A percentile compares a stretch with the other conserved stretches of the same genome.
phyloP scores from a whole-genome alignment of 257 asterid species.

The Nicotiana noctiflora region DNA sequence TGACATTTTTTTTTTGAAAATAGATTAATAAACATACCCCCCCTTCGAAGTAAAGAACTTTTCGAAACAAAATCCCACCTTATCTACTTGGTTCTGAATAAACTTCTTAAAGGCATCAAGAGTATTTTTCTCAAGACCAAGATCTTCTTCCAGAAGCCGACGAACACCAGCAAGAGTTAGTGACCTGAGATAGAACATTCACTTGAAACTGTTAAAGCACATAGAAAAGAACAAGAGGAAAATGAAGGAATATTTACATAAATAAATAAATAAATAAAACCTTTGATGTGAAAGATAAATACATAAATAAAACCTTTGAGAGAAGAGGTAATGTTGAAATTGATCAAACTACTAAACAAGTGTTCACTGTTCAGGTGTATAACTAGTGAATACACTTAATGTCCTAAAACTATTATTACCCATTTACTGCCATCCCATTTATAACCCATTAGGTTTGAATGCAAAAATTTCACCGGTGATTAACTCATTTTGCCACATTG shows the following conservation, averaged over 20 bases:
- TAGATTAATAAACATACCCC: no score
- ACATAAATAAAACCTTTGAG: background rate
- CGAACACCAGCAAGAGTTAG: constrained; percentile 74
- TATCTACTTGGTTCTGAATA: constrained; percentile 51
- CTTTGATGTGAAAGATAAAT: background rate
- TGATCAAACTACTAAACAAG: background rate
- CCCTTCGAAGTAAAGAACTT: no score
- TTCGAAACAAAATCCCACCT: no score
- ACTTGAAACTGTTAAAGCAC: background rate
- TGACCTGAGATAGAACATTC: constrained; percentile 36
- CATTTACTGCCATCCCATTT: background rate
- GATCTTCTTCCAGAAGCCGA: constrained; percentile 81
- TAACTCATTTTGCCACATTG: background rate
- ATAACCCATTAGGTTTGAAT: background rate
- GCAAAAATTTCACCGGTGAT: background rate
- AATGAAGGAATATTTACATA: background rate
- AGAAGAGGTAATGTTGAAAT: background rate
- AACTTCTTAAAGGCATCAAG: constrained; percentile 77
- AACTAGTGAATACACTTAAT: background rate
- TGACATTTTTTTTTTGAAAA: no score
- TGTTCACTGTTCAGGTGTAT: background rate
- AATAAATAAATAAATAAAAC: background rate
- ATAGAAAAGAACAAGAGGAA: background rate
- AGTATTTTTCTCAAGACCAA: constrained; percentile 55
- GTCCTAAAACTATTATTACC: background rate